Conservation (phyloP, 148 eudicot genomes). For the Vaccinium darrowii region DNA sequence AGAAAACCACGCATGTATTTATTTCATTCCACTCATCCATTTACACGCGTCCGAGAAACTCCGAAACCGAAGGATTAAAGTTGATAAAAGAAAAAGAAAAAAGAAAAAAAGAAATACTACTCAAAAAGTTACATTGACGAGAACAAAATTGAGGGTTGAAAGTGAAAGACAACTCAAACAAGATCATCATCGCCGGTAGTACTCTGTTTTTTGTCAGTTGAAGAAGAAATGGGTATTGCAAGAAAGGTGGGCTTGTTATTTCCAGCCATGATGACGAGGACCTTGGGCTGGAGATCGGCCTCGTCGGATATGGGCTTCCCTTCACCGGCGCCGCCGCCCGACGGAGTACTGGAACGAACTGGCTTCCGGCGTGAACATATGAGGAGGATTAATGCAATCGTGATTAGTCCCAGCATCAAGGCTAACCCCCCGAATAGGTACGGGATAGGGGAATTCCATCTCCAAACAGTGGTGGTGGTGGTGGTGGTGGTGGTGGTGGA, state of each 20-base stretch:
- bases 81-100: background rate
- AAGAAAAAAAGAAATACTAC: background rate
- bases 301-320: background rate
- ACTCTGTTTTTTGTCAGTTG: background rate
- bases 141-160: background rate
- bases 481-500: background rate
- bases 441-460: conserved; percentile 34
- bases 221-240: conserved; percentile 24
- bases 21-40: background rate
- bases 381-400: conserved; percentile 40
- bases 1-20: background rate
- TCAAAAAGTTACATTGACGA: background rate
- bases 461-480: background rate
- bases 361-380: conserved; percentile 29
- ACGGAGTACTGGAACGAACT: background rate
- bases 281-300: conserved; percentile 16
- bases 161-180: background rate
- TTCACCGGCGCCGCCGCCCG: background rate
- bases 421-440: conserved; percentile 38
- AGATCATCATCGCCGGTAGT: background rate
- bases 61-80: background rate
- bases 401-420: conserved; percentile 26
- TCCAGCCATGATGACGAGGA: conserved; percentile 44
- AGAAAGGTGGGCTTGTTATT: conserved; percentile 37
- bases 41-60: background rate